Base-by-base conservation (phyloP, 371 early-diverging fungal genomes). In the Mortierella polycephala region DNA sequence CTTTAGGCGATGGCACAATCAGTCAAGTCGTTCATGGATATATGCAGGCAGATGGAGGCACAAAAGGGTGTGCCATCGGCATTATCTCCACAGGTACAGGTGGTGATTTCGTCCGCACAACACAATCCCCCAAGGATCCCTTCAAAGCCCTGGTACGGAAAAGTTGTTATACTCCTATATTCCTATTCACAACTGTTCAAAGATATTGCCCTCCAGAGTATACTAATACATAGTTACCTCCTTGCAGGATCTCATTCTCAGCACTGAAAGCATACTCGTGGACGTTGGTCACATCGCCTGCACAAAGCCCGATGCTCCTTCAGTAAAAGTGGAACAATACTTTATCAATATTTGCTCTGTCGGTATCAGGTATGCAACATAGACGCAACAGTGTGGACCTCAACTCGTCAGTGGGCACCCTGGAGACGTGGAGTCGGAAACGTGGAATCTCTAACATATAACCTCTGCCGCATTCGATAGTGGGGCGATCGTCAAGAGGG, bases 21-120 rank as follows among this genome's bases (percentile, higher is more conserved):
- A 80, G 74, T n/a, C 81, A 80, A 23, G 81, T 80, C n/a, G 74
- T 74, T 7, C 64, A 80, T 51, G 81, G 81, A 30, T 80, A 80
- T 49, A 74, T 80, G 74, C 41, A 67, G 30, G 74, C 74, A 0
- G 67, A 69, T 41, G 81, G 81, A 6, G 49, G 44, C 16, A 50
- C 52, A 23, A 69, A 67, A 16, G 71, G 67, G 0, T 67, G 67
- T 23, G 40, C 74, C 55, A 70, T 80, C 12, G 81, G 74, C 9
- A 74, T 80, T 45, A 74, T 80, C 39, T 80, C 74, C 40, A 50
- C 71, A 41, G 81, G 81, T 13, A 80, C 81, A 51, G 81, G 81
- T 9, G 81, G 81, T 12, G 81, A 80, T 52, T 80, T 80, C 45
- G 74, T 80, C 41, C 66, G 81, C 40, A 69, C 81, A 0, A 70